Base-by-base conservation (phyloP, 1,139 yeast genomes). In the Diutina catenulata region DNA sequence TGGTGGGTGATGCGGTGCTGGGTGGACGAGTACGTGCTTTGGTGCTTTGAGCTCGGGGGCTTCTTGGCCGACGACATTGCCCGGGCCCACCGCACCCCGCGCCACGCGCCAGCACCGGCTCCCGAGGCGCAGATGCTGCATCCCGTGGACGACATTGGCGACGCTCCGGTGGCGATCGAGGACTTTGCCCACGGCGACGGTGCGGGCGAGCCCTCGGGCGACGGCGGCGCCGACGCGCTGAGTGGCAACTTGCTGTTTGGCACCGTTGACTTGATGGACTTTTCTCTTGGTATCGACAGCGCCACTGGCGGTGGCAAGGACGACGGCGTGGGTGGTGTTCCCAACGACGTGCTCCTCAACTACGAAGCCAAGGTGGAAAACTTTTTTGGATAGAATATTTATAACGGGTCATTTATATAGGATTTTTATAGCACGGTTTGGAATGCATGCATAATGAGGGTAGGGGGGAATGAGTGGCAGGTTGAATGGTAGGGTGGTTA, bases 1-100 rank as follows among this genome's bases (percentile, higher is more conserved):
- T 81, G 93, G 88, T 81, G 88, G 87, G 70, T 74, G 27, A 66
- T 81, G 11, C 62, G 82, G 40, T 77, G 86, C 52, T 82, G 93
- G 88, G 62, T 78, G 6, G 84, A 78, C 49, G 91, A 80, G 50
- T 80, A 39, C 40, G 39, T 45, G n/a, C 23, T 41, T 20, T 79
- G 86, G 79, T 59, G 70, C 39, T 79, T 80, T 18, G 88, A 80
- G 49, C 56, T 78, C 38, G 82, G 86, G 7, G 84, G 86, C 0
- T 76, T 76, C 47, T 55, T 75, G 28, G 53, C 55, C 26, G 57
- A 55, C n/a, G 69, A 63, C 18, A 31, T 31, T 21, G 35, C 35
- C 19, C 24, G 35, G 8, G 8, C 14, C 18, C 35, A 21, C 11
- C 24, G n/a, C 16, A n/a, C 28, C 5, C 28, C 16, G 4, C 15